Evolutionary conservation across 176 grass and related monocot species (phyloP).

Genomic region (Raddia guianensis): DNA sequence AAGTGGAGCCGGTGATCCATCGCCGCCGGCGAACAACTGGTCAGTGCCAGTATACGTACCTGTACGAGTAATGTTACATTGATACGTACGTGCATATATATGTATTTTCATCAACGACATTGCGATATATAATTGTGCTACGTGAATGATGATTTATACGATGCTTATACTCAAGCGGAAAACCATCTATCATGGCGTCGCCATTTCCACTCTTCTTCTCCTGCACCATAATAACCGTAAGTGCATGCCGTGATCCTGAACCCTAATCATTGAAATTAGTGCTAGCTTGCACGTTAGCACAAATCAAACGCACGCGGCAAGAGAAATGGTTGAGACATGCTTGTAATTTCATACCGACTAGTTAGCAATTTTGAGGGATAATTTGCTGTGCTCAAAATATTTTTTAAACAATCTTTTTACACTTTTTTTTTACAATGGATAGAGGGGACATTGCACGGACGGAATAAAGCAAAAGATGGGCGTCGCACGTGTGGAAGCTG

Average conservation of each 20-base stretch:
- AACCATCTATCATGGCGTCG: conserved; percentile 7
- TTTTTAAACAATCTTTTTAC: not conserved
- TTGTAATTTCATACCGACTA: not conserved
- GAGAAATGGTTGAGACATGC: not conserved
- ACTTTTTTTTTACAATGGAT: not conserved
- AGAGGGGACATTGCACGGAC: not conserved
- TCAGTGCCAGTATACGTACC: too few relatives aligned
- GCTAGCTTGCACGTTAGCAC: not conserved
- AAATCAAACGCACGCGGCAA: not conserved
- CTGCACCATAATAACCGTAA: not conserved
- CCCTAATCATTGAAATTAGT: conserved; percentile 4
- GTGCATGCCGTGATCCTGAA: too few relatives aligned
- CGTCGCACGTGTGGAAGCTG: conserved; percentile 53
- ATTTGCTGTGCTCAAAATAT: not conserved
- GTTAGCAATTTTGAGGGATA: too few relatives aligned
- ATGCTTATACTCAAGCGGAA: not conserved
- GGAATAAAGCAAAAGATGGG: conserved; percentile 46
- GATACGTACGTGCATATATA: too few relatives aligned
- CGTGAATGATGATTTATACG: not conserved
- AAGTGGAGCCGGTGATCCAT: conserved; percentile 23
- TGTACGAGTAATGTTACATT: too few relatives aligned
- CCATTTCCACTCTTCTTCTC: not conserved
- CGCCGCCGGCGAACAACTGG: not conserved
- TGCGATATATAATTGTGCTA: too few relatives aligned
- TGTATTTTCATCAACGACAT: too few relatives aligned